Evolutionary conservation across 73 alveolate species (phyloP).

Genomic region (Durusdinium trenchii): DNA sequence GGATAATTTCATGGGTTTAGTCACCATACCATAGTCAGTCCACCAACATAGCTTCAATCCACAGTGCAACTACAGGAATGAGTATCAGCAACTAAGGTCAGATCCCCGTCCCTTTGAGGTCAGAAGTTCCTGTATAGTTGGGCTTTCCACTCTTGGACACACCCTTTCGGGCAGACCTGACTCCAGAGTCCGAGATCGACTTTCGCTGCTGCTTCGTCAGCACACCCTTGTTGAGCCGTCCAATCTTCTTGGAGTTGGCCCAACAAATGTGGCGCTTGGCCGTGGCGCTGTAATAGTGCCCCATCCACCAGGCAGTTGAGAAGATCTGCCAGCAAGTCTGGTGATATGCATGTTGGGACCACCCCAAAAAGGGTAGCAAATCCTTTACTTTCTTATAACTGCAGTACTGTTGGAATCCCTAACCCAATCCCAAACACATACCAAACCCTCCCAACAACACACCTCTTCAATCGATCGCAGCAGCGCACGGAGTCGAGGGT

Average conservation of each 20-base stretch:
- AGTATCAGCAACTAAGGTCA: not conserved
- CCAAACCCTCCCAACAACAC: no score
- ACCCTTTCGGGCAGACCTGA: not conserved
- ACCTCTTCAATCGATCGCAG: not conserved
- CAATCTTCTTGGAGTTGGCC: not conserved
- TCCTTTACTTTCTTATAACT: no score
- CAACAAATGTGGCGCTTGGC: constrained; percentile 37
- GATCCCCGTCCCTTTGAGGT: not conserved
- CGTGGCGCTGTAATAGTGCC: not conserved
- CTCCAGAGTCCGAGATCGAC: not conserved
- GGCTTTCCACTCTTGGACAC: not conserved
- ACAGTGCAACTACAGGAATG: not conserved
- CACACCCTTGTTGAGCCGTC: not conserved
- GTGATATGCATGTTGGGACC: no score
- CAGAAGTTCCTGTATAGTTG: not conserved
- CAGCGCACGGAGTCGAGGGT: not conserved
- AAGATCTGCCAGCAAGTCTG: no score
- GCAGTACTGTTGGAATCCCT: no score
- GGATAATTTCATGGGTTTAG: not conserved
- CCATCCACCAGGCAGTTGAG: constrained; percentile 90
- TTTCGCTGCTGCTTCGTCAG: not conserved
- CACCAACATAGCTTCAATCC: not conserved
- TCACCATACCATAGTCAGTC: not conserved
- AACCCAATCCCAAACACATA: no score
- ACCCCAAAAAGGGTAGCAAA: no score